These are phyloP conservation scores for Scheffersomyces parashehatae DNA, from an alignment of 1,139 yeast genomes.

Conservation along the genomic window DNA sequence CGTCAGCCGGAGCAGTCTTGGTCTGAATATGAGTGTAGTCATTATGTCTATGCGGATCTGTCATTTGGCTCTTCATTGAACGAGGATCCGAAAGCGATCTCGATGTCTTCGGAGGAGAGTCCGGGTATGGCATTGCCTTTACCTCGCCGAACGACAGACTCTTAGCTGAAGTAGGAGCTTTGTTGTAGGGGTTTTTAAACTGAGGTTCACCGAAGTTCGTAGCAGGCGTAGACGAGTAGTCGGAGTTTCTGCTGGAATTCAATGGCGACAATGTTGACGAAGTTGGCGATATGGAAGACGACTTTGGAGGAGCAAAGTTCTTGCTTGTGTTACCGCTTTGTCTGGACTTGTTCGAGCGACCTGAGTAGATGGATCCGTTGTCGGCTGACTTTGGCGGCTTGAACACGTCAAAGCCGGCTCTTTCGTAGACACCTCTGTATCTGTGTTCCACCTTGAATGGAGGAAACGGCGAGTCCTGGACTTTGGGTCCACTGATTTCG, in stretches of 20 bases:
- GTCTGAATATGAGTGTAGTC: neutral
- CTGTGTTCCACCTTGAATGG: conserved; percentile 55
- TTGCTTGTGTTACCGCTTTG: conserved; percentile 6
- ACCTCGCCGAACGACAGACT: neutral
- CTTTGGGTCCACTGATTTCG: conserved; percentile 20
- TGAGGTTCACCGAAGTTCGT: neutral
- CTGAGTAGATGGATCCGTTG: conserved; percentile 10
- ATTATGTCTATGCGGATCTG: neutral
- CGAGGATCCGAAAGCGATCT: neutral
- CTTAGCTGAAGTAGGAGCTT: neutral
- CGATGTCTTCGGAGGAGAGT: neutral
- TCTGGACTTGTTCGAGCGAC: conserved; percentile 4
- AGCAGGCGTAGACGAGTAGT: conserved; percentile 4
- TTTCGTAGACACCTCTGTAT: conserved; percentile 61
- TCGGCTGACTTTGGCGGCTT: conserved; percentile 8
- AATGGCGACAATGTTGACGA: conserved; percentile 9
- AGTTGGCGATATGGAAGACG: conserved; percentile 9
- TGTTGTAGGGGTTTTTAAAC: neutral
- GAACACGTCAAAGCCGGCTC: conserved; percentile 64
- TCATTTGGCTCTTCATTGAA: too few relatives aligned
- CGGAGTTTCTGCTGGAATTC: conserved; percentile 1
- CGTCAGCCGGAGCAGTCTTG: too few relatives aligned
- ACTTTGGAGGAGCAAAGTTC: conserved; percentile 10
- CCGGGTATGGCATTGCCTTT: neutral
- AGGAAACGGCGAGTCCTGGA: conserved; percentile 55